Percentiles rank a stretch among this genome's conserved stretches.
These are phyloP conservation scores for Westerdykella sp. DNA, from an alignment of 2,329 filamentous ascomycete species.

Conservation along the genomic window DNA sequence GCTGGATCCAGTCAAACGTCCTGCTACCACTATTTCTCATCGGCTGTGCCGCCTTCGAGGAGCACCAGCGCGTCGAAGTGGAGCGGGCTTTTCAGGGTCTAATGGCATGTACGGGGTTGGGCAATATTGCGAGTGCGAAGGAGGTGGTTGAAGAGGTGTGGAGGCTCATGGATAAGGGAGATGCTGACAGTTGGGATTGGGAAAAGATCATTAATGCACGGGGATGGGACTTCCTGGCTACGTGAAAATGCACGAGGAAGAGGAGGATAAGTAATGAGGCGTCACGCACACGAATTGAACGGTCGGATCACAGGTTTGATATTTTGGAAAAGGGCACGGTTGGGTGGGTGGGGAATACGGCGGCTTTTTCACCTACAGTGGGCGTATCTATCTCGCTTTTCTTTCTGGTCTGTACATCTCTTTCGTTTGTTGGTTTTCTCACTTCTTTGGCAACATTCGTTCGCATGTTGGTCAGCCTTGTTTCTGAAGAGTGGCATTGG, in stretches of 20 bases:
- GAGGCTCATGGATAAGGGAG: conserved; percentile 53
- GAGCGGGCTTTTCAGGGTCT: conserved; percentile 49
- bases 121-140: conserved; percentile 53
- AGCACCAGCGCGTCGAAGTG: conserved; percentile 51
- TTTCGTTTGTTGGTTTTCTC: too few species aligned
- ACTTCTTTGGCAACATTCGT: too few species aligned
- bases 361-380: too few species aligned
- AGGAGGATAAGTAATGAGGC: too few species aligned
- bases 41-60: conserved; percentile 54
- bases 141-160: conserved; percentile 53
- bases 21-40: conserved; percentile 57
- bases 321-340: too few species aligned
- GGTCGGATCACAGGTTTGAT: too few species aligned
- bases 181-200: conserved; percentile 57
- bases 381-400: too few species aligned
- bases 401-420: too few species aligned
- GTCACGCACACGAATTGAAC: too few species aligned
- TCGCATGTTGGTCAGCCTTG: too few species aligned
- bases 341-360: too few species aligned
- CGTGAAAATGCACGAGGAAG: conserved; percentile 29
- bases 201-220: conserved; percentile 54
- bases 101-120: conserved; percentile 51
- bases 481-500: too few species aligned
- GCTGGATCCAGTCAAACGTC: conserved; percentile 53
- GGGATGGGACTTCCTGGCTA: conserved; percentile 57